These are phyloP conservation scores for Mycena chlorophos DNA, from an alignment of 768 basidiomycete species.

Conservation along the genomic window DNA sequence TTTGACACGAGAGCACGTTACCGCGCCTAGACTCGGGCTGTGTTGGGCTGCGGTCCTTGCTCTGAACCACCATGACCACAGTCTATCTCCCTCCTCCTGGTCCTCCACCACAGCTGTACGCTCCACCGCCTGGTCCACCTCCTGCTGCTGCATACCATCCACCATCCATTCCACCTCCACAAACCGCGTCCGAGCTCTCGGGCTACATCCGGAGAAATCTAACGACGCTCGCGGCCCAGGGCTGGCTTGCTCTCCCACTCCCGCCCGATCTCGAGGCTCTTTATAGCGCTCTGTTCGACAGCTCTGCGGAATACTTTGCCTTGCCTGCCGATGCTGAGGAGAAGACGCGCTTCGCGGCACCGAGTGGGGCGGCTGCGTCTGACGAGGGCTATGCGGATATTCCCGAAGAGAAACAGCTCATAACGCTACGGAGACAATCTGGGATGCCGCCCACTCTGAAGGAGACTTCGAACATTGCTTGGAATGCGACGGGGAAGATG, in stretches of 20 bases:
- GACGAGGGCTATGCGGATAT: slow-evolving; percentile 22
- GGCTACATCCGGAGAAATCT: slow-evolving; percentile 7
- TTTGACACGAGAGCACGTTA: no score
- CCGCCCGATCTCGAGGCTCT: slow-evolving; percentile 15
- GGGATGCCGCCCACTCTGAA: slow-evolving; percentile 4
- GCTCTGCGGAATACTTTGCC: slow-evolving; percentile 14
- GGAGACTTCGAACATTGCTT: background rate
- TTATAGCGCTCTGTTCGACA: slow-evolving; percentile 9
- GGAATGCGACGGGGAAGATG: slow-evolving; percentile 14
- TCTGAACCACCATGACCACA: no score
- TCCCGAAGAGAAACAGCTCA: slow-evolving; percentile 19
- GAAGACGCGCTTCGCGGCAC: slow-evolving; percentile 12
- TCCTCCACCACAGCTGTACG: background rate
- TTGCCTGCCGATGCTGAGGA: slow-evolving; percentile 6
- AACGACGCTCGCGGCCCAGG: slow-evolving; percentile 5
- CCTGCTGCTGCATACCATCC: background rate
- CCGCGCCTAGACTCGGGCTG: no score
- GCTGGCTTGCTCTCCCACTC: slow-evolving; percentile 18
- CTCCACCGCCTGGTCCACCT: background rate
- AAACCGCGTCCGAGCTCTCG: slow-evolving; percentile 10
- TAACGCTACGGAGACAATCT: slow-evolving; percentile 11
- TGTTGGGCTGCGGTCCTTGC: no score
- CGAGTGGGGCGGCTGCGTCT: slow-evolving; percentile 11
- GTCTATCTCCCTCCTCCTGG: background rate
- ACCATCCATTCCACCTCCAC: background rate